Evolutionary conservation across 371 early-diverging fungal species (phyloP), one percentile per base, ranked within the genome.

Genomic region (Nematocida sp.): DNA sequence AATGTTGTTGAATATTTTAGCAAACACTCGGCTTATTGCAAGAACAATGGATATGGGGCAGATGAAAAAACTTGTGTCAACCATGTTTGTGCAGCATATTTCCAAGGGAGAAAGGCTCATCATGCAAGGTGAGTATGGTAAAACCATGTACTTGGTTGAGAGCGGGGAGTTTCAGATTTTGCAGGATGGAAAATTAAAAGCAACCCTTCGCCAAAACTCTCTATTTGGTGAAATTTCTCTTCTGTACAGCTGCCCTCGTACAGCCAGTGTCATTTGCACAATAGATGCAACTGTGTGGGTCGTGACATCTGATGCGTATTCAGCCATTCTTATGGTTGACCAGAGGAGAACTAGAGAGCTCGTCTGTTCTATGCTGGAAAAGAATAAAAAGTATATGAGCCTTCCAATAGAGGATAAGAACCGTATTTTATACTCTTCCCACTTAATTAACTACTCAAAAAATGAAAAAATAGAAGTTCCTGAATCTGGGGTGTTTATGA

Each of bases 61-160:
- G 56, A 86, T 83, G 83, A 71, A 54, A 46, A 74, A 70, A 27
- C 73, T 86, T 3, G 83, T 86, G 5, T 71, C 82, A n/a, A 82
- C 82, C 15, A 86, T 84, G 85, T 54, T 81, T 40, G 61, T 66
- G 15, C 39, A 82, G 20, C 64, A 73, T 13, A 62, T 84, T 9
- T 50, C 61, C 11, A 62, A 66, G 25, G 92, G 91, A 33, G 92
- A 92, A 74, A 90, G 88, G 57, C 90, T 98, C 50, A 95, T 96
- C 83, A 90, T 89, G 66, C 96, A 98, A 87, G 97, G 95, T 50
- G 96, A 91, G 58, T 92, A 93, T 11, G 96, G 95, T 52, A 95
- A 94, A 88, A 95, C 89, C 87, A 96, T 96, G 85, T 96, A 96
- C 87, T 92, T 95, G 11, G 95, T 95, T 39, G 97, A 96, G 84